These are phyloP conservation scores for Fistulinella staudtii DNA, from an alignment of 1,284 basidiomycete genomes.

Conservation along the genomic window DNA sequence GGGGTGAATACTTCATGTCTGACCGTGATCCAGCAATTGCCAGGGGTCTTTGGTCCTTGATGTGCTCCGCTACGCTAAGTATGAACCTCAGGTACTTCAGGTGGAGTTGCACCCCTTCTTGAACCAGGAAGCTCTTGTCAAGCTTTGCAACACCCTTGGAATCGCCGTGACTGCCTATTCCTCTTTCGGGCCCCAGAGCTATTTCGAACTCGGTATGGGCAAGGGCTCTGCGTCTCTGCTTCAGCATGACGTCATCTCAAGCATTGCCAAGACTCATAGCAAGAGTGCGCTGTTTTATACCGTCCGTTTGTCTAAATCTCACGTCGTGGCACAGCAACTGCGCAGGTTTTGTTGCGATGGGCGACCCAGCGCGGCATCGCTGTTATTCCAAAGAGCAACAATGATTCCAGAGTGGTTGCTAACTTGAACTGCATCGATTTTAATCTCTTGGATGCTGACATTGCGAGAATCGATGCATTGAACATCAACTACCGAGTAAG, in stretches of 20 bases:
- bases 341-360: slow-evolving; percentile 74
- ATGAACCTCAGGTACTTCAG: slow-evolving; percentile 69
- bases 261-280: slow-evolving; percentile 47
- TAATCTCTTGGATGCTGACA: slow-evolving; percentile 55
- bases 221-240: slow-evolving; percentile 51
- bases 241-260: slow-evolving; percentile 43
- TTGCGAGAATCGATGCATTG: slow-evolving; percentile 56
- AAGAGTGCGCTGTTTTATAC: slow-evolving; percentile 45
- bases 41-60: slow-evolving; percentile 62
- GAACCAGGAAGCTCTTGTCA: slow-evolving; percentile 62
- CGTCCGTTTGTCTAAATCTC: background rate
- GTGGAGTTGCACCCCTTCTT: slow-evolving; percentile 78
- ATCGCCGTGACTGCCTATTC: slow-evolving; percentile 78
- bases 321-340: slow-evolving; percentile 39
- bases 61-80: slow-evolving; percentile 66
- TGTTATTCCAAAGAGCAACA: slow-evolving; percentile 76
- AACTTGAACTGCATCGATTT: slow-evolving; percentile 63
- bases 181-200: slow-evolving; percentile 71
- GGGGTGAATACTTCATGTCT: background rate
- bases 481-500: slow-evolving; percentile 62
- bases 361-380: slow-evolving; percentile 72
- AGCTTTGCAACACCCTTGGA: slow-evolving; percentile 53
- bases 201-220: slow-evolving; percentile 59
- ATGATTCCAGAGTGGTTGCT: slow-evolving; percentile 46
- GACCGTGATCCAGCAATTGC: slow-evolving; percentile 48